These are phyloP conservation scores for Chamaenerion angustifolium DNA, from an alignment of 345 rosid species.

Conservation along the genomic window DNA sequence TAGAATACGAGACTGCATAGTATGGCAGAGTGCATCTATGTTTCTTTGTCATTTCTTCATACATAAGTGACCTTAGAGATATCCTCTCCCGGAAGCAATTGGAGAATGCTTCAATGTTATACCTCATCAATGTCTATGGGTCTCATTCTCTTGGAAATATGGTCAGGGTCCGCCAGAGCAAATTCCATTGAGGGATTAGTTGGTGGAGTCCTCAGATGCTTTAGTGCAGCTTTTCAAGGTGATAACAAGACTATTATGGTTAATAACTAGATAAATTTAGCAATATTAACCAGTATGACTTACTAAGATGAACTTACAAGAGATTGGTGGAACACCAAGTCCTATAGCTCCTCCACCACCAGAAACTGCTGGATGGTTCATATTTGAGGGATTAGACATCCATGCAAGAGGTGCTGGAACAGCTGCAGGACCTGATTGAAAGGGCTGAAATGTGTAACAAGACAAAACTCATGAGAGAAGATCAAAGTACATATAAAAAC, in stretches of 20 bases:
- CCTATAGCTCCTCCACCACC: slow-evolving; percentile 66
- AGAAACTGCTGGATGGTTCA: slow-evolving; percentile 20
- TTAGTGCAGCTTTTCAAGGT: slow-evolving; percentile 3
- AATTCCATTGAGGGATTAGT: slow-evolving; percentile 14
- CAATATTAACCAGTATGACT: no score
- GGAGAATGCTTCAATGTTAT: neutral
- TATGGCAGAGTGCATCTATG: no score
- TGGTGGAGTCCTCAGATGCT: slow-evolving; percentile 15
- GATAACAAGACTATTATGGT: neutral
- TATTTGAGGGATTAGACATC: slow-evolving; percentile 51
- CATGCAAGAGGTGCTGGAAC: slow-evolving; percentile 60
- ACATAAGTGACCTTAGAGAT: no score
- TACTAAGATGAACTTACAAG: slow-evolving; percentile 22
- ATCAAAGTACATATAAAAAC: no score
- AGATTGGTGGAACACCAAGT: slow-evolving; percentile 67
- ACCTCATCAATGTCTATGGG: slow-evolving; percentile 20
- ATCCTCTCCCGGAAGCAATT: no score
- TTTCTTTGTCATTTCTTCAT: no score
- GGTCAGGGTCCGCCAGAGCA: slow-evolving; percentile 18
- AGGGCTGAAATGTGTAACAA: slow-evolving; percentile 34
- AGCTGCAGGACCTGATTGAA: slow-evolving; percentile 37
- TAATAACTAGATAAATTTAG: neutral
- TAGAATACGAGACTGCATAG: no score
- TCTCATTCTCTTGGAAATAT: slow-evolving; percentile 17
- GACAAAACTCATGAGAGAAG: neutral